Percentiles rank a stretch among this genome's conserved stretches.
Conservation (phyloP, 2,329 filamentous ascomycete species). For the Cladosporium colombiae region DNA sequence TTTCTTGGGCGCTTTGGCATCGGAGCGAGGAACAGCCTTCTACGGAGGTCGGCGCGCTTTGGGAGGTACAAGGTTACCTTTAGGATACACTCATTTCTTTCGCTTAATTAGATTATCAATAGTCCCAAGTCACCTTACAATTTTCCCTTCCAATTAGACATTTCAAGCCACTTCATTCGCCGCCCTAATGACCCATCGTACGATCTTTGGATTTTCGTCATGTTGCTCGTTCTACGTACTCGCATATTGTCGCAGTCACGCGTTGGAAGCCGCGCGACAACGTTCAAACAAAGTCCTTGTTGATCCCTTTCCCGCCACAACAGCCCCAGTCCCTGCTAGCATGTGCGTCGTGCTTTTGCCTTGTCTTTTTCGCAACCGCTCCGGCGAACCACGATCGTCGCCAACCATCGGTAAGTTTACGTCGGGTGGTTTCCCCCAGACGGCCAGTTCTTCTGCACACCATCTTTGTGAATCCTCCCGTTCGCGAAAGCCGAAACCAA, state of each 20-base stretch:
- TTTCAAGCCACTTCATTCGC: slow-evolving; percentile 4
- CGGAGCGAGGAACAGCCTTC: not conserved
- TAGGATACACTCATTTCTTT: slow-evolving; percentile 9
- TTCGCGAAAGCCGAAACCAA: not conserved
- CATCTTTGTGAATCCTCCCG: not conserved
- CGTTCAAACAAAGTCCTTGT: slow-evolving; percentile 13
- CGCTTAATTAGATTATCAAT: slow-evolving; percentile 15
- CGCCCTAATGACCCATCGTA: not conserved
- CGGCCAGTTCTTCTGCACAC: not conserved
- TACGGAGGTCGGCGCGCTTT: slow-evolving; percentile 10
- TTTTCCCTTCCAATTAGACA: slow-evolving; percentile 13
- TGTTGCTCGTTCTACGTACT: not conserved
- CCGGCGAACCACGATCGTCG: slow-evolving; percentile 14
- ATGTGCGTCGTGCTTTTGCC: slow-evolving; percentile 1
- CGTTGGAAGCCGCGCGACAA: not conserved
- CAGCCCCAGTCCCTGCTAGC: slow-evolving; percentile 13
- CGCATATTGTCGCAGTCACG: not conserved
- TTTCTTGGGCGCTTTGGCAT: not conserved
- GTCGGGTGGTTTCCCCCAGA: not conserved
- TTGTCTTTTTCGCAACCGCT: not conserved
- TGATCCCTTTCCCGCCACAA: not conserved
- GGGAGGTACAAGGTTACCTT: slow-evolving; percentile 11
- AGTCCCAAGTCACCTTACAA: not conserved
- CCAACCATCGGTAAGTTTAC: not conserved
- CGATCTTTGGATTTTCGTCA: not conserved